Base-by-base conservation (phyloP, 2,329 filamentous ascomycete genomes). In the Fusarium burgessii region DNA sequence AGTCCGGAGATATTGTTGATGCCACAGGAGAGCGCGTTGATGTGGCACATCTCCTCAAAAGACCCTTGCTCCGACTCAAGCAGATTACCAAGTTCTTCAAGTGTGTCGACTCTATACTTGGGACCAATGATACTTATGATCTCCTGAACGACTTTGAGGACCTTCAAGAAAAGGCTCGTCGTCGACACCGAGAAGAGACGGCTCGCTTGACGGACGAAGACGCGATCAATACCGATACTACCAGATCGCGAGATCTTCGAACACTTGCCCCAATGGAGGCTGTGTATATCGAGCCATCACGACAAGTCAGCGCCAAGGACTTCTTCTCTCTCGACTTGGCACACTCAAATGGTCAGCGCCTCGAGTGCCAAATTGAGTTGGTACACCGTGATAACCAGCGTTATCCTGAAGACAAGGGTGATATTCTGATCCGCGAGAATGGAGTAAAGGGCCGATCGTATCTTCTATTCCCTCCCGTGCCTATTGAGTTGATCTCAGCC, bases 391-490 rank as follows among this genome's bases (percentile, higher is more conserved):
- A 98, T 77, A 93, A 93, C 74, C 85, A 90, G 27, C 85, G 87
- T n/a, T 88, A 89, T 51, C 85, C 88, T 38, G 88, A 88, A 6
- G 88, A 91, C 68, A 84, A 88, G 51, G 94, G 95, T 10, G 96
- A 99, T 79, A 79, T 99, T n/a, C 87, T 99, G 25, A 92, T 99
- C 61, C 95, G 95, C 72, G 95, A 98, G 80, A 90, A 94, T n/a
- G 94, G 94, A 46, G 88, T 89, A 56, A 87, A 88, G 9, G 90
- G 92, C 17, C 89, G 90, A 57, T 84, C 85, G 32, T 98, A 94
- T 90, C 87, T 99, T 7, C 86, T 99, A 1, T 97, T 99, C 76
- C 92, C 95, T n/a, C 95, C 96, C 2, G 86, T 98, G n/a, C 86
- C 91, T 20, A 86, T 89, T 70, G 85, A 87, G 38, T 87, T 89